Percentiles rank a stretch among this genome's conserved stretches.
Conservation (phyloP, 495 filamentous ascomycete genomes). For the Trypethelium eluteriae region DNA sequence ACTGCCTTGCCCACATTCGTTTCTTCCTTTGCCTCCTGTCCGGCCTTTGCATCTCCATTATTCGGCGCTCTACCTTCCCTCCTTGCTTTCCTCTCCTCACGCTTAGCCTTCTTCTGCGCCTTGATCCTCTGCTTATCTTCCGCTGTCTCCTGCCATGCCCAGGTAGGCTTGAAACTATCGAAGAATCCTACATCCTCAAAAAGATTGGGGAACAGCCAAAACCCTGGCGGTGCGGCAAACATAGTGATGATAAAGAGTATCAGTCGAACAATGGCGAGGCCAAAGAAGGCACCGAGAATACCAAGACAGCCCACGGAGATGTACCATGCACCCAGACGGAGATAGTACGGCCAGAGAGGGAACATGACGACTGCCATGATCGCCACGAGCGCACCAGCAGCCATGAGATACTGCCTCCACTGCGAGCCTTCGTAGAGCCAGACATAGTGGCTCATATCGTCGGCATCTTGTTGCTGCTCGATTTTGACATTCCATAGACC, state of each 20-base stretch:
- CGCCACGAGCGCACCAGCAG: constrained; percentile 65
- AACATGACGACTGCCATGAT: constrained; percentile 90
- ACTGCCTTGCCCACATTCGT: constrained; percentile 14
- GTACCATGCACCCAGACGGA: constrained; percentile 95
- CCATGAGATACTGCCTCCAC: constrained; percentile 87
- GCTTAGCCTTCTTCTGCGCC: constrained; percentile 25
- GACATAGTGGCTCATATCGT: constrained; percentile 86
- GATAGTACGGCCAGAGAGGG: constrained; percentile 87
- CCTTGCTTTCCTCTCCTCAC: constrained; percentile 22
- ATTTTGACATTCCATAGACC: constrained; percentile 95
- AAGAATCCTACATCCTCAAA: constrained; percentile 99
- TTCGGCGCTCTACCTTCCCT: constrained; percentile 19
- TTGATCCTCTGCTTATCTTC: constrained; percentile 50
- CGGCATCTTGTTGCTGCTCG: constrained; percentile 91
- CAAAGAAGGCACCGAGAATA: constrained; percentile 89
- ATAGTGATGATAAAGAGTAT: constrained; percentile 93
- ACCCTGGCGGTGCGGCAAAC: constrained; percentile 72
- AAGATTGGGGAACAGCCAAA: constrained; percentile 97
- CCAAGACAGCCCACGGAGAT: constrained; percentile 90
- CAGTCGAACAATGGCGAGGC: constrained; percentile 91
- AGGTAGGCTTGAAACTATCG: constrained; percentile 91
- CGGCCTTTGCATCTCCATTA: neutral
- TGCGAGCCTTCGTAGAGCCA: constrained; percentile 95
- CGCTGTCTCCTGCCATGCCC: constrained; percentile 72
- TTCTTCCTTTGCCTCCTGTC: constrained; percentile 5